These are phyloP conservation scores for Cardiospermum halicacabum DNA, from an alignment of 345 rosid species.

Conservation along the genomic window DNA sequence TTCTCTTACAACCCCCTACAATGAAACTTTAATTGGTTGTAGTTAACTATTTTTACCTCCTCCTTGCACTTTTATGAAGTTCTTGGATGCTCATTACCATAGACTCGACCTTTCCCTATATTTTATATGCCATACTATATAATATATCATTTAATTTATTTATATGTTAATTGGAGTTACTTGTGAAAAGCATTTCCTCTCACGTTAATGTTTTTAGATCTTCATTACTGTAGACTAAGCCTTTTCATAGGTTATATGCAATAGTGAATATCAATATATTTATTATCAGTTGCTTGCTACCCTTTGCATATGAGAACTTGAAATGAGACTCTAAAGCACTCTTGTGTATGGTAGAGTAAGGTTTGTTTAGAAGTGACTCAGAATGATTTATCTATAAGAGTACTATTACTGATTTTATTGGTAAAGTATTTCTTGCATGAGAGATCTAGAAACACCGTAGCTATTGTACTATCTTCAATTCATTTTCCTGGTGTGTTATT, in stretches of 20 bases:
- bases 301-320: background rate
- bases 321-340: background rate
- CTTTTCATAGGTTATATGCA: no score
- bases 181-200: no score
- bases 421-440: background rate
- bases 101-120: background rate
- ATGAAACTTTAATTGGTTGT: background rate
- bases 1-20: background rate
- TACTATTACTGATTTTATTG: background rate
- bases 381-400: background rate
- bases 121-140: no score
- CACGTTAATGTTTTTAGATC: no score
- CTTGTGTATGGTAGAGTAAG: background rate
- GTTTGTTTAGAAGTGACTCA: conserved; percentile 6
- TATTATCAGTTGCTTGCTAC: no score
- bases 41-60: background rate
- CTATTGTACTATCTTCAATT: background rate
- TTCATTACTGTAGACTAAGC: no score
- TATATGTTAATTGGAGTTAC: no score
- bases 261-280: no score
- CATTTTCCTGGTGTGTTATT: background rate
- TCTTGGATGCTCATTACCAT: background rate
- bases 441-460: background rate
- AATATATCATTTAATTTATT: no score
- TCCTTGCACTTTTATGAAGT: background rate